Conservation (phyloP, 2,329 filamentous ascomycete species). For the Xenosphaeropsis pyriputrescens region DNA sequence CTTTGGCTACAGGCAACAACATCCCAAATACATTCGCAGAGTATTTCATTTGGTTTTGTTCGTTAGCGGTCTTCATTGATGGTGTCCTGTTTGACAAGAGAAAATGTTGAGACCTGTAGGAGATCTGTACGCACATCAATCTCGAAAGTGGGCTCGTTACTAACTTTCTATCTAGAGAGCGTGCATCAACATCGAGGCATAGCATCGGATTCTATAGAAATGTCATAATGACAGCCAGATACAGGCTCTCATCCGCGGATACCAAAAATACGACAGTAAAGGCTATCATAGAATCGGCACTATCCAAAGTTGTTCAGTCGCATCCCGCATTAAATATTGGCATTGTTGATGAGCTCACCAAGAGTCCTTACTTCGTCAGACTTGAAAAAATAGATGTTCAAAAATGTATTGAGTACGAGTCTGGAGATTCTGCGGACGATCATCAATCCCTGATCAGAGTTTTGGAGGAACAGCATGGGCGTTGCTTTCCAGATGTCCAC, state of each 20-base stretch:
- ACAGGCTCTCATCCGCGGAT: constrained; percentile 14
- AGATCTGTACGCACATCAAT: too few species aligned
- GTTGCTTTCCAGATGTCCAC: constrained; percentile 24
- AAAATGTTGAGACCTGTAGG: too few species aligned
- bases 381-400: constrained; percentile 13
- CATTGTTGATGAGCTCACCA: constrained; percentile 28
- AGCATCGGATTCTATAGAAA: constrained; percentile 13
- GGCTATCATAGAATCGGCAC: constrained; percentile 20
- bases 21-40: too few species aligned
- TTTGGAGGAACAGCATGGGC: constrained; percentile 23
- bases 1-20: too few species aligned
- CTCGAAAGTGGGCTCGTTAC: too few species aligned
- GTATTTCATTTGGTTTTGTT: too few species aligned
- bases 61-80: too few species aligned
- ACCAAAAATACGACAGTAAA: constrained; percentile 5
- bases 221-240: constrained; percentile 29
- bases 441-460: not conserved
- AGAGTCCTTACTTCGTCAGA: constrained; percentile 26
- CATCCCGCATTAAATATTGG: constrained; percentile 33
- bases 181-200: constrained; percentile 7
- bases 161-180: constrained; percentile 4
- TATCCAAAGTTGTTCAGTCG: constrained; percentile 24
- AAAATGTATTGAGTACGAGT: too few species aligned
- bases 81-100: too few species aligned
- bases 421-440: too few species aligned